phyloP scores from a whole-genome alignment of 208 protist genomes.

The Trypanosoma platydactyli region DNA sequence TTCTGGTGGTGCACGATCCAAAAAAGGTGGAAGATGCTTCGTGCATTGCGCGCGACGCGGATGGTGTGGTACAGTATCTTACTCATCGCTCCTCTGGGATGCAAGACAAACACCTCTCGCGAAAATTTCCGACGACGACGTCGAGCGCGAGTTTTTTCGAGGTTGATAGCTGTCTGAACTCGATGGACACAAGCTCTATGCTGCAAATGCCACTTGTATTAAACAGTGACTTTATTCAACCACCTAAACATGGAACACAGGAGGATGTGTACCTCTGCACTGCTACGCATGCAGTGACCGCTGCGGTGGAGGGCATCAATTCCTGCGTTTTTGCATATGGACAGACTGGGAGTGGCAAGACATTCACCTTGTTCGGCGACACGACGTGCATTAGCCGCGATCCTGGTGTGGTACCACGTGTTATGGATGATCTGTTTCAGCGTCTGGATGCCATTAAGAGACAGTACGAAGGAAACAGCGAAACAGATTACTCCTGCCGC shows the following conservation, averaged over 20 bases:
- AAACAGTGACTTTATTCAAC: slow-evolving; percentile 65
- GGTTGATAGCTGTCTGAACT: slow-evolving; percentile 60
- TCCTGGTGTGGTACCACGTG: slow-evolving; percentile 71
- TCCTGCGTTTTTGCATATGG: slow-evolving; percentile 91
- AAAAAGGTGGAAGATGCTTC: slow-evolving; percentile 48
- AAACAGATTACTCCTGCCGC: slow-evolving; percentile 59
- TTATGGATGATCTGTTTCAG: slow-evolving; percentile 68
- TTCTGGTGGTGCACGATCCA: slow-evolving; percentile 76
- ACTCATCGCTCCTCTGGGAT: slow-evolving; percentile 33
- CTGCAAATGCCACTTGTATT: slow-evolving; percentile 65
- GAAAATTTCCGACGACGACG: slow-evolving; percentile 39
- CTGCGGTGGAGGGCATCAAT: slow-evolving; percentile 85
- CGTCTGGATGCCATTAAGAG: slow-evolving; percentile 48
- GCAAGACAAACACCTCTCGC: slow-evolving; percentile 21
- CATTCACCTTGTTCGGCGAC: slow-evolving; percentile 90
- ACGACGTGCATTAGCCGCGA: slow-evolving; percentile 46
- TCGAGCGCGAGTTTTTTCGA: slow-evolving; percentile 69
- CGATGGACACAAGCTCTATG: slow-evolving; percentile 57
- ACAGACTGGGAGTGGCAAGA: slow-evolving; percentile 92
- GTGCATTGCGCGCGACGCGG: slow-evolving; percentile 55
- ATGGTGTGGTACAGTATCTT: slow-evolving; percentile 62
- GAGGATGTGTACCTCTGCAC: slow-evolving; percentile 72
- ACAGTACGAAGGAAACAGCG: slow-evolving; percentile 36
- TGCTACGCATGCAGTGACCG: slow-evolving; percentile 65
- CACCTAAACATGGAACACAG: slow-evolving; percentile 64